These are phyloP conservation scores for Pharnaceum exiguum DNA, from an alignment of 148 eudicot species.

Conservation along the genomic window DNA sequence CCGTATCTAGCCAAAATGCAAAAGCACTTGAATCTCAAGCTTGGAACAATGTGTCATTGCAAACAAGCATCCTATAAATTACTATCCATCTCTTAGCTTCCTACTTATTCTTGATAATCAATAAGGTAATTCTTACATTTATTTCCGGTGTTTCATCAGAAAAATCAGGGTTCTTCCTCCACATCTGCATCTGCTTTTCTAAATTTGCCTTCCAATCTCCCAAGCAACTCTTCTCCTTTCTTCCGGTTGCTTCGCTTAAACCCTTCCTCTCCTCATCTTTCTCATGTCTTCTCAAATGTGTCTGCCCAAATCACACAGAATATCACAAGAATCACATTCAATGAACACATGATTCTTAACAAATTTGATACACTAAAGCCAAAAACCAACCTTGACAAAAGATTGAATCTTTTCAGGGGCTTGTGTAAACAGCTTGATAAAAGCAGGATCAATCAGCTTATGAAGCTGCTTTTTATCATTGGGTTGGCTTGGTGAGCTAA, in stretches of 20 bases:
- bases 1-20: too few species aligned
- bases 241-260: constrained; percentile 8
- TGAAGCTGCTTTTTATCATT: constrained; percentile 20
- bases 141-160: constrained; percentile 51
- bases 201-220: constrained; percentile 43
- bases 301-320: constrained; percentile 31
- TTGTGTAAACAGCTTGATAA: constrained; percentile 38
- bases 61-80: too few species aligned
- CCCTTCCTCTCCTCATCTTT: constrained; percentile 18
- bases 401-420: constrained; percentile 48
- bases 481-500: constrained; percentile 18
- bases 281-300: constrained; percentile 30
- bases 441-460: constrained; percentile 31
- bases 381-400: constrained; percentile 43
- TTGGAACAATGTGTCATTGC: too few species aligned
- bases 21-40: too few species aligned
- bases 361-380: neutral
- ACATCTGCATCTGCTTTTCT: constrained; percentile 71
- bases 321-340: neutral
- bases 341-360: neutral
- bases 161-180: constrained; percentile 87
- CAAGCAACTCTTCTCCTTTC: constrained; percentile 36
- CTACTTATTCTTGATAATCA: too few species aligned
- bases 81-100: too few species aligned
- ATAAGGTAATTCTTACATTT: constrained; percentile 38